Conservation (phyloP, 345 rosid genomes). For the Eucalyptus cloeziana region DNA sequence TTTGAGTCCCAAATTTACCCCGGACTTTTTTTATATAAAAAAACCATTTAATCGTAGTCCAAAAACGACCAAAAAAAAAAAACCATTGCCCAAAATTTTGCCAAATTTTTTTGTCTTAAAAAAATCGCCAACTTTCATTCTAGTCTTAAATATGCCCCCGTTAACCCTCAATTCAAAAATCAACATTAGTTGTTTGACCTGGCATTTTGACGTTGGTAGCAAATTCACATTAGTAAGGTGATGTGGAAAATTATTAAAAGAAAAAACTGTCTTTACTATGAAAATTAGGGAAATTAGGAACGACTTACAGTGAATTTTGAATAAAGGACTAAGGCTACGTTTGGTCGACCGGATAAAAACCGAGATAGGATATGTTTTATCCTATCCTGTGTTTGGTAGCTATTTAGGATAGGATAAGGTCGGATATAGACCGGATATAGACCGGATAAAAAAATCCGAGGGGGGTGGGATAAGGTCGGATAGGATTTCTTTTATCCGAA, state of each 20-base stretch:
- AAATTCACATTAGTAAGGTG: background rate
- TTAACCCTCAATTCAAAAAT: background rate
- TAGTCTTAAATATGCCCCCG: background rate
- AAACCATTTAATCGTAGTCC: no score
- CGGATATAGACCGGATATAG: no score
- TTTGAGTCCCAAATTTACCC: background rate
- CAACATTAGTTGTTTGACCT: background rate
- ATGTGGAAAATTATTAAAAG: background rate
- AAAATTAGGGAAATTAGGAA: background rate
- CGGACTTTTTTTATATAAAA: no score
- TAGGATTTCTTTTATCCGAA: no score
- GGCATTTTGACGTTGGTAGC: background rate
- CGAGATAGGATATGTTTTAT: no score
- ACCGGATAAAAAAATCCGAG: no score
- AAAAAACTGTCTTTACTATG: background rate
- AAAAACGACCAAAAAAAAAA: no score
- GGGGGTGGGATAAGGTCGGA: no score
- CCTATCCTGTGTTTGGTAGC: no score
- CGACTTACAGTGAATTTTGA: fast-evolving
- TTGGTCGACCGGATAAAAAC: no score
- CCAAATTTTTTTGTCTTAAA: background rate
- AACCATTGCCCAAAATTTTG: no score
- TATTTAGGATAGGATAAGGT: no score
- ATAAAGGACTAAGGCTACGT: background rate
- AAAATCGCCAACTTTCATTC: background rate